These are phyloP conservation scores for Saprolegnia parasitica DNA, from an alignment of 352 stramenopile genomes.

Conservation along the genomic window DNA sequence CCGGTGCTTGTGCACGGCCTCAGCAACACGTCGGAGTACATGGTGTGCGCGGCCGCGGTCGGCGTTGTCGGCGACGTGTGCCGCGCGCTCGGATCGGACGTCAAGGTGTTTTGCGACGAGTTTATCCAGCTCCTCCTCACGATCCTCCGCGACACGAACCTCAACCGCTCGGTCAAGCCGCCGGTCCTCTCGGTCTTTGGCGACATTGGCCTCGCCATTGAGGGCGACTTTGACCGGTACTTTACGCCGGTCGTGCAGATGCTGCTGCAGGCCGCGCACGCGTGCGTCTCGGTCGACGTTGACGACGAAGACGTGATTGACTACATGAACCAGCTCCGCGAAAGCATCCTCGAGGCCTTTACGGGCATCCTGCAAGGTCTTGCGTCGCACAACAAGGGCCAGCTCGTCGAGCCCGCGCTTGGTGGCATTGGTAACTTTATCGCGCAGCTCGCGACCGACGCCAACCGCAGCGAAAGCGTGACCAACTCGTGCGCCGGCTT, in stretches of 20 bases:
- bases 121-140: constrained; percentile 93
- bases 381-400: constrained; percentile 82
- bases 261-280: constrained; percentile 80
- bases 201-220: constrained; percentile 95
- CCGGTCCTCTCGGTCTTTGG: constrained; percentile 95
- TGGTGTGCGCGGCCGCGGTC: constrained; percentile 94
- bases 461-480: constrained; percentile 84
- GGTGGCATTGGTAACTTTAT: constrained; percentile 88
- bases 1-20: constrained; percentile 90
- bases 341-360: constrained; percentile 95
- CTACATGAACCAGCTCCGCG: constrained; percentile 95
- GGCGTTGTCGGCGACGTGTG: constrained; percentile 94
- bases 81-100: constrained; percentile 86
- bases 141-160: constrained; percentile 90
- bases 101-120: constrained; percentile 91
- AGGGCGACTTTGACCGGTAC: constrained; percentile 88
- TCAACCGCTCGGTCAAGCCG: constrained; percentile 95
- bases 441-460: constrained; percentile 75
- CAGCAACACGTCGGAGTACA: constrained; percentile 93
- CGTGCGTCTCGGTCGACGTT: constrained; percentile 78
- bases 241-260: constrained; percentile 74
- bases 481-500: constrained; percentile 88
- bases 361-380: constrained; percentile 95
- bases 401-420: constrained; percentile 78
- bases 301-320: constrained; percentile 98